Base-by-base conservation (phyloP, 2,329 filamentous ascomycete species). In the Cordyceps pruinosa region DNA sequence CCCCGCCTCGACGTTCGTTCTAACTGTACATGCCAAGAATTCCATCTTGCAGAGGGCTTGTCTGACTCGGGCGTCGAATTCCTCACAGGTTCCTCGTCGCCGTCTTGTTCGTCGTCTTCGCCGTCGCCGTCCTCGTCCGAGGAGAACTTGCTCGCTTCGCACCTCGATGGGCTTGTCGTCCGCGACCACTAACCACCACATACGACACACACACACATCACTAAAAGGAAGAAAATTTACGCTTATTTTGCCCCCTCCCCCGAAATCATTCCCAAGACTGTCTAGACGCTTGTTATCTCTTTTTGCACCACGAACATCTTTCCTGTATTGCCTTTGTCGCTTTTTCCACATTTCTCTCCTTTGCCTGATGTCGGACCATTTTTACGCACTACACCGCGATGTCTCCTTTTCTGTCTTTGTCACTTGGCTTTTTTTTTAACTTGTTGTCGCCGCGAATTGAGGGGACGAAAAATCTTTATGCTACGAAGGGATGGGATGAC, bases 41-140 rank as follows among this genome's bases (percentile, higher is more conserved):
- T 49, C 21, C 28, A 32, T 21, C 34, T 34, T 37, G 51, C 12
- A 34, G 45, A 42, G 12, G 28, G 34, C 35, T 32, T 49, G 45
- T 56, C 54, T 56, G 54, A 56, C 54, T 56, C 45, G 25, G 54
- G 45, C 37, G 54, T 56, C 35, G 54, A 56, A 44, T 56, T 50
- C 23, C 45, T 50, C 35, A 44, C 45, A 56, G 54, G 48, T 35
- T 49, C 46, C 13, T 44, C 45, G 8, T 49, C 42, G 10, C 25
- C 45, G 7, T 28, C 26, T 3, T 44, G 37, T n/a, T n/a, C 41
- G 19, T n/a, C 41, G 3, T 46, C 51, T 3, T 28, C 28, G 1
- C 46, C 37, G 1, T 42, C 37, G 19, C 28, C 35, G 12, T 25
- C 32, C 15, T 41, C 25, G 6, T 19, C 26, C 7, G 28, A 44